Conservation (phyloP, 257 asterid species). For the Petunia secreta region DNA sequence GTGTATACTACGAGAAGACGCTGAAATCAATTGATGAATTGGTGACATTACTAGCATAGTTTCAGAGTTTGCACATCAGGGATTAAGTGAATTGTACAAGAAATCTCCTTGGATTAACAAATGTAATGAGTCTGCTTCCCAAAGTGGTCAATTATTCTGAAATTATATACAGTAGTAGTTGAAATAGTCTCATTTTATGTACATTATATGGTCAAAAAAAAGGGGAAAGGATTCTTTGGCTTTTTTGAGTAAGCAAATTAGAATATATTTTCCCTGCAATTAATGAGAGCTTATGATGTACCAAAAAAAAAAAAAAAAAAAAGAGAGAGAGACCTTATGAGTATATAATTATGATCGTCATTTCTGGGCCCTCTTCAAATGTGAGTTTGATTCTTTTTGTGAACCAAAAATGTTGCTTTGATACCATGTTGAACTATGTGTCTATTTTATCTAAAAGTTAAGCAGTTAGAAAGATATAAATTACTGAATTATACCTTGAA, state of each 20-base stretch:
- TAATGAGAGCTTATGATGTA: no score
- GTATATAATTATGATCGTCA: neutral
- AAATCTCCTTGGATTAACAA: neutral
- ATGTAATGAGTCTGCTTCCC: neutral
- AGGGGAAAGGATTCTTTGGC: neutral
- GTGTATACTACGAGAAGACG: conserved; percentile 79
- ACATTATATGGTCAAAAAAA: neutral
- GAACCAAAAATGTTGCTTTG: no score
- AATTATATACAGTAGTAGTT: neutral
- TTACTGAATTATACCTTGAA: no score
- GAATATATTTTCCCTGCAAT: neutral
- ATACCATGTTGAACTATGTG: no score
- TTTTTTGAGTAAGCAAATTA: neutral
- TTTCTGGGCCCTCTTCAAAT: neutral
- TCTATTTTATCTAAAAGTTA: no score
- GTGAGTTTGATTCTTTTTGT: no score
- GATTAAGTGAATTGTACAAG: neutral
- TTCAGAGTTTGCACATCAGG: neutral
- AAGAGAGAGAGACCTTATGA: neutral
- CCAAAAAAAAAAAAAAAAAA: no score
- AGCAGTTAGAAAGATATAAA: no score
- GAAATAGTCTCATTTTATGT: neutral
- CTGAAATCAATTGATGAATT: conserved; percentile 74
- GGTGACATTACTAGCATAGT: conserved; percentile 60
- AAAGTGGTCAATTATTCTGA: neutral